Evolutionary conservation across 495 filamentous ascomycete species (phyloP), one percentile per base, ranked within the genome.

Genomic region (Echria macrotheca): DNA sequence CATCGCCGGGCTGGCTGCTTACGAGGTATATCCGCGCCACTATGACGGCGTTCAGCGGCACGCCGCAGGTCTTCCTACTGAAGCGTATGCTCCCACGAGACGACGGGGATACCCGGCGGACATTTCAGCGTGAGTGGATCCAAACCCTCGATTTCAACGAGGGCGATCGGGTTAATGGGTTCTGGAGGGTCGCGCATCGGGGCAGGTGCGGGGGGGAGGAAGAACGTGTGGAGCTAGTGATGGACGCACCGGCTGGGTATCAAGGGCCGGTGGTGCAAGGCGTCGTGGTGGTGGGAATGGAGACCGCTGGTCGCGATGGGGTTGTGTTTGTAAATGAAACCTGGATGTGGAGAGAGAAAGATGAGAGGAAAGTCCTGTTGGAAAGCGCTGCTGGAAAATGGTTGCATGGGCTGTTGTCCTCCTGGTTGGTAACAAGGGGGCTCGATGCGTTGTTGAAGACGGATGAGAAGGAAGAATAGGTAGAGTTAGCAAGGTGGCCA

Each of bases 351-450:
- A 58, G 65, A 36, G 36, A 28, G 46, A 17, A 29, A 11, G 46
- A 33, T 9, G 65, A 47, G 47, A 55, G 43, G 14, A 36, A 45
- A 8, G 55, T 55, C 21, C 4, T 64, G 49, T 38, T 66, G 32
- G 66, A 65, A 43, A 55, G 57, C 3, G 4, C 25, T 11, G 8
- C 60, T 5, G 56, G 57, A 15, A 43, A 55, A 43, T 60, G 55
- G 61, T 29, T 65, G 25, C 65, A 66, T 53, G 26, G 21, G 5
- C 21, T 60, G 5, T 49, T 65, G 56, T 46, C 57, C 17, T 10
- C 58, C 10, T 65, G 59, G 63, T 52, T 69, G 53, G 54, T 69
- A 10, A 55, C 57, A 48, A 57, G 44, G 37, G 66, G 66, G 14
- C 39, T 66, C 1, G 42, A 54, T 39, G 61, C 53, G 26, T 57